phyloP scores from a whole-genome alignment of 2,329 filamentous ascomycete species.

The Akanthomyces uredinophilus region DNA sequence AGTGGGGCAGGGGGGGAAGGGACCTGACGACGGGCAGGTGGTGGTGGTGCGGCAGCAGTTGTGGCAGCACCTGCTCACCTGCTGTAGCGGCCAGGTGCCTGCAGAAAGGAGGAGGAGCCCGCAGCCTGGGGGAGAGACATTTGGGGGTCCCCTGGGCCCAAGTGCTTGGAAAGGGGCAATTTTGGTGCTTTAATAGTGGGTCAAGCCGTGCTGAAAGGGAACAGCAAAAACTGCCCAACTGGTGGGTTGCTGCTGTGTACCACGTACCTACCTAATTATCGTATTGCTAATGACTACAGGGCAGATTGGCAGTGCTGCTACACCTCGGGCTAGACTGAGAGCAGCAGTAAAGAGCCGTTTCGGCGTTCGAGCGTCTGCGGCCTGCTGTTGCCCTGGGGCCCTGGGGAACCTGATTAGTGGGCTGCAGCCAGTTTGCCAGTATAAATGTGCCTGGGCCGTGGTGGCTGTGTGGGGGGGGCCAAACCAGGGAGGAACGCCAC shows the following conservation, averaged over 20 bases:
- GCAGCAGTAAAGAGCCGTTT: background rate
- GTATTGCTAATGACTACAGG: too few relatives aligned
- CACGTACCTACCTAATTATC: too few relatives aligned
- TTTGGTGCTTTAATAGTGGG: too few relatives aligned
- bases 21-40: background rate
- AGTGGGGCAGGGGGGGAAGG: background rate
- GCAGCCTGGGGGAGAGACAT: too few relatives aligned
- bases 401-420: background rate
- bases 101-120: background rate
- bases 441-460: background rate
- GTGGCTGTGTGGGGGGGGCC: background rate
- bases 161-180: too few relatives aligned
- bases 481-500: background rate
- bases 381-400: background rate
- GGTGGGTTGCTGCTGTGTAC: too few relatives aligned
- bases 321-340: background rate
- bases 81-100: background rate
- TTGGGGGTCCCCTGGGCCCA: too few relatives aligned
- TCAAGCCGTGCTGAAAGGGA: too few relatives aligned
- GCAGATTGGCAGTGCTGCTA: background rate
- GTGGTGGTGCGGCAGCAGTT: background rate
- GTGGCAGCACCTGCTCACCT: background rate
- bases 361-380: background rate
- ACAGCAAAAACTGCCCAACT: too few relatives aligned
- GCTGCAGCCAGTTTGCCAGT: background rate